Evolutionary conservation across 2,329 filamentous ascomycete genomes (phyloP).

Genomic region (Xenosphaeropsis pyriputrescens): DNA sequence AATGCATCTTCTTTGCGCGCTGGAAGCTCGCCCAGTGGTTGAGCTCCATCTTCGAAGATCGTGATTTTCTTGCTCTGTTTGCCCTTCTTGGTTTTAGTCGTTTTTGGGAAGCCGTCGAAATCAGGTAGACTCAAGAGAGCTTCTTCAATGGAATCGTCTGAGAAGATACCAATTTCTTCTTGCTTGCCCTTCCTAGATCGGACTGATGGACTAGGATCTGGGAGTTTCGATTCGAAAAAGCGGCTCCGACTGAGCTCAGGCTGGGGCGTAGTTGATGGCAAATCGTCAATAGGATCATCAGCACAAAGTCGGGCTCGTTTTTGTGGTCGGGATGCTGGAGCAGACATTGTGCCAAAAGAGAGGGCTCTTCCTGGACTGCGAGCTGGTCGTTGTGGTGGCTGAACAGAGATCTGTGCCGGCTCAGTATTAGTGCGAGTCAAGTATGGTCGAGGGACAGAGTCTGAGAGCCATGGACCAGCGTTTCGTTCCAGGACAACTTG

Average conservation of each 20-base stretch:
- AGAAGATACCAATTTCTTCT: constrained; percentile 31
- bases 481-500: constrained; percentile 40
- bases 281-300: constrained; percentile 22
- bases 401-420: constrained; percentile 17
- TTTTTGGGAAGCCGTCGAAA: constrained; percentile 7
- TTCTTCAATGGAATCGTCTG: constrained; percentile 34
- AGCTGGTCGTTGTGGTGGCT: constrained; percentile 18
- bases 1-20: background rate
- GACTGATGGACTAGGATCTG: constrained; percentile 23
- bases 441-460: constrained; percentile 22
- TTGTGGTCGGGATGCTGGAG: constrained; percentile 22
- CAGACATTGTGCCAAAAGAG: constrained; percentile 22
- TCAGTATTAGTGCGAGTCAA: constrained; percentile 9
- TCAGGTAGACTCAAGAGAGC: constrained; percentile 29
- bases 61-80: constrained; percentile 7
- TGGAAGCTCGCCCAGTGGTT: constrained; percentile 1
- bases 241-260: constrained; percentile 24
- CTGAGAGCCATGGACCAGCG: constrained; percentile 37
- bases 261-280: constrained; percentile 13
- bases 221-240: constrained; percentile 25
- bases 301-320: constrained; percentile 37
- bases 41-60: constrained; percentile 8
- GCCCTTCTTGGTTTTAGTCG: constrained; percentile 1
- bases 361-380: constrained; percentile 22
- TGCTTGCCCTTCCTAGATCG: constrained; percentile 24